These are phyloP conservation scores for Xylaria palmicola DNA, from an alignment of 495 filamentous ascomycete species.

Conservation along the genomic window DNA sequence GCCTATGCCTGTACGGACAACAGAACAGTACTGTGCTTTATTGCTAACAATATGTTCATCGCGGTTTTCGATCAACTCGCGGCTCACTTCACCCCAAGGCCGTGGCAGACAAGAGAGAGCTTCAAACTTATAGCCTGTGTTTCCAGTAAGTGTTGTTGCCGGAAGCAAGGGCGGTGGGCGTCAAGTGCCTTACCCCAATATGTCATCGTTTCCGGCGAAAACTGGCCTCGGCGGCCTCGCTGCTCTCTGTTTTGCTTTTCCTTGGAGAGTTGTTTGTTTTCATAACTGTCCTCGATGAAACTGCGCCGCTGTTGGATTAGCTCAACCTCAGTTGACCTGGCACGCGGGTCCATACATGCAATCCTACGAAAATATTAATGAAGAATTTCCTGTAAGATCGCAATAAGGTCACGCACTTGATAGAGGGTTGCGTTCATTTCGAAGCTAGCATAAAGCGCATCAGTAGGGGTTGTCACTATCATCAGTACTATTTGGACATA, in stretches of 20 bases:
- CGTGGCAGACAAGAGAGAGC: conserved; percentile 70
- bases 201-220: conserved; percentile 44
- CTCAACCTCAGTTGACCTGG: neutral
- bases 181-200: conserved; percentile 54
- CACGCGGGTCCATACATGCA: conserved; percentile 62
- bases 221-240: conserved; percentile 57
- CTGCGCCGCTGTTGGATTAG: conserved; percentile 44
- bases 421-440: conserved; percentile 94
- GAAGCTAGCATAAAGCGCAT: conserved; percentile 55
- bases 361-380: conserved; percentile 50
- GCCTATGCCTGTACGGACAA: conserved; percentile 84
- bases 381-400: neutral
- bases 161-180: neutral
- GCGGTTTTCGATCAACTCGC: conserved; percentile 75
- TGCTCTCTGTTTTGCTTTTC: conserved; percentile 58
- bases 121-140: conserved; percentile 92
- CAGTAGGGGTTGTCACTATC: conserved; percentile 8
- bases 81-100: conserved; percentile 66
- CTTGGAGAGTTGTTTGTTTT: conserved; percentile 59
- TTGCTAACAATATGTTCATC: conserved; percentile 74
- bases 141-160: conserved; percentile 17
- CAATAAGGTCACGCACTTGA: conserved; percentile 60
- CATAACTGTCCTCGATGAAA: conserved; percentile 90
- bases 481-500: conserved; percentile 37
- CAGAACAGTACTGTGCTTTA: conserved; percentile 88